Percentiles rank a stretch among this genome's conserved stretches.
phyloP scores from a whole-genome alignment of 768 basidiomycete species.

The Heimioporus sp. region DNA sequence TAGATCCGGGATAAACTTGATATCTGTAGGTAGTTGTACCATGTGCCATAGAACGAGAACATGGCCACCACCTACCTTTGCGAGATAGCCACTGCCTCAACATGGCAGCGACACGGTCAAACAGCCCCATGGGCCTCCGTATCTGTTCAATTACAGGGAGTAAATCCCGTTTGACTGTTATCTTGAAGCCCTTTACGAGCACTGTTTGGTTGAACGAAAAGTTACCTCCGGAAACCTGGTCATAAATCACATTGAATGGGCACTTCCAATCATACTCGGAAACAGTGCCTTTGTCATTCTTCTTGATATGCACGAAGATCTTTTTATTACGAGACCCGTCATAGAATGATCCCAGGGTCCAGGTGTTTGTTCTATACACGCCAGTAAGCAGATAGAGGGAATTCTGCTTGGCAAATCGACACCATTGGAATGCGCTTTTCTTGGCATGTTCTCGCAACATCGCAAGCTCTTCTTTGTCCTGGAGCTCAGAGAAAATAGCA shows the following conservation, averaged over 20 bases:
- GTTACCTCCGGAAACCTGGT: too few species aligned
- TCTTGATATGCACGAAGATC: background rate
- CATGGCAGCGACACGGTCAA: too few species aligned
- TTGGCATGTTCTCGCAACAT: background rate
- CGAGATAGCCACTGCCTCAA: too few species aligned
- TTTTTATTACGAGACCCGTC: background rate
- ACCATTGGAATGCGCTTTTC: background rate
- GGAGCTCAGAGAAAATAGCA: background rate
- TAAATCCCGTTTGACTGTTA: background rate
- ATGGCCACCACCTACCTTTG: too few species aligned
- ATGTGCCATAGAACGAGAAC: too few species aligned
- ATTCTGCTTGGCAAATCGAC: background rate
- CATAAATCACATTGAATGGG: too few species aligned
- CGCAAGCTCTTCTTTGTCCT: background rate
- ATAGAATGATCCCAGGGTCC: background rate
- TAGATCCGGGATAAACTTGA: background rate
- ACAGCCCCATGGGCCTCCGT: too few species aligned
- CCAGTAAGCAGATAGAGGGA: conserved; percentile 8
- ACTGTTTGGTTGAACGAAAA: too few species aligned
- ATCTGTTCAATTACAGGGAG: background rate
- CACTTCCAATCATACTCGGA: too few species aligned
- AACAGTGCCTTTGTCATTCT: too few species aligned
- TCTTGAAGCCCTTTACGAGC: conserved; percentile 6
- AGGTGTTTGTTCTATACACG: background rate
- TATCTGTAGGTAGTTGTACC: background rate